Percentiles rank a stretch among this genome's conserved stretches.
phyloP scores from a whole-genome alignment of 345 rosid genomes.

The Arabidopsis suecica region DNA sequence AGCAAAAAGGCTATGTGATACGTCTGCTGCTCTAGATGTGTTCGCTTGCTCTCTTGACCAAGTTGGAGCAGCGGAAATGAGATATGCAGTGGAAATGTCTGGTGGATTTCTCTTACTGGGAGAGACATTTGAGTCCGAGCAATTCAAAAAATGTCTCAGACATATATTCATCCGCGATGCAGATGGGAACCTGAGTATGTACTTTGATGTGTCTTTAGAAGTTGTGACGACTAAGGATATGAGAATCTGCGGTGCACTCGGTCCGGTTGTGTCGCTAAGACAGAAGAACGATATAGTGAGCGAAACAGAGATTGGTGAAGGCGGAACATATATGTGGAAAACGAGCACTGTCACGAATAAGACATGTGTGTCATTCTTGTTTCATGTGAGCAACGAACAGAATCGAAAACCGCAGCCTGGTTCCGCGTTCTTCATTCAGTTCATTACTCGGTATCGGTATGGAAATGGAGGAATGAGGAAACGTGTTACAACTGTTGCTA shows the following conservation, averaged over 20 bases:
- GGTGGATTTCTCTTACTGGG: constrained; percentile 93
- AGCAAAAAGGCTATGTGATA: constrained; percentile 66
- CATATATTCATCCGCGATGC: constrained; percentile 72
- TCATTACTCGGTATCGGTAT: constrained; percentile 75
- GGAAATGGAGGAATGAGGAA: constrained; percentile 70
- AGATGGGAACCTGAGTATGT: constrained; percentile 77
- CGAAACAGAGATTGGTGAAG: constrained; percentile 72
- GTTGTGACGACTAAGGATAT: constrained; percentile 84
- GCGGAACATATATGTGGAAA: constrained; percentile 87
- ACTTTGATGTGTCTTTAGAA: constrained; percentile 85
- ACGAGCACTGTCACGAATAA: constrained; percentile 69
- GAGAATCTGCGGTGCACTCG: constrained; percentile 84
- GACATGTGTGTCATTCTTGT: constrained; percentile 89
- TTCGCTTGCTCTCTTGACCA: constrained; percentile 97
- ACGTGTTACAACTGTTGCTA: constrained; percentile 90
- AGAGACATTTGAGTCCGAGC: constrained; percentile 79
- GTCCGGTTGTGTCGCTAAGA: constrained; percentile 84
- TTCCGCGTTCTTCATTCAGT: constrained; percentile 87
- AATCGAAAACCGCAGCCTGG: constrained; percentile 67
- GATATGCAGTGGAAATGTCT: constrained; percentile 72
- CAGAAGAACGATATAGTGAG: constrained; percentile 74
- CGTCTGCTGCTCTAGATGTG: constrained; percentile 75
- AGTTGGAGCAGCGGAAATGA: constrained; percentile 90
- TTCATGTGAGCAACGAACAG: constrained; percentile 67
- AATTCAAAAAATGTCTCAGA: constrained; percentile 78